Base-by-base conservation (phyloP, 352 stramenopile species). In the Phytophthora lateralis region DNA sequence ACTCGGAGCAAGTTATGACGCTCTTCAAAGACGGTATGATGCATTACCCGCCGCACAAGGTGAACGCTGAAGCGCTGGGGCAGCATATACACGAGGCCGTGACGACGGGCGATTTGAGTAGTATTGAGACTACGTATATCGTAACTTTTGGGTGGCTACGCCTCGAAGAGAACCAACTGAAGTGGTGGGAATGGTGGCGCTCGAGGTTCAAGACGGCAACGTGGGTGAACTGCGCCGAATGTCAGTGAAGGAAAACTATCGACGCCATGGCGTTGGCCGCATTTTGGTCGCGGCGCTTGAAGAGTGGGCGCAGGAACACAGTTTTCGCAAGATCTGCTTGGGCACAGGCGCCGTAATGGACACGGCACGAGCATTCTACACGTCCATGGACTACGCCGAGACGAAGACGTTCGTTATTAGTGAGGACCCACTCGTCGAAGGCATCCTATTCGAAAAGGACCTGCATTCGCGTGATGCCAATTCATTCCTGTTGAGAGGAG, bases 101-200 rank as follows among this genome's bases (percentile, higher is more conserved):
- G 17, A 42, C 50, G 27, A 57, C 46, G 3, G 63, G 60, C 20
- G 60, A 73, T 47, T 42, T 73, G 35, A 55, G 46, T 12, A 54
- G 55, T 42, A 60, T 73, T 20, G 39, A 64, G 6, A 38, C 41
- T n/a, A 55, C 43, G 20, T 69, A 66, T 44, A 55, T 66, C 21
- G 64, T 9, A 69, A 69, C 42, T 73, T 69, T 37, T 65, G 63
- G 64, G 64, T 73, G n/a, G 64, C 53, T 18, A 59, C 52, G 21
- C 26, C 42, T 52, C 20, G 20, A 26, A 37, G 30, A 20, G 18
- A 60, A 7, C 35, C 58, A 10, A 26, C 6, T 3, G 29, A 60
- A 37, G 47, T 73, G 32, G 53, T 69, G 24, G 64, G 58, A 8
- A 68, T 69, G 27, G 53, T 61, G 12, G 58, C 41, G n/a, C 48